A percentile compares a stretch with the other conserved stretches of the same genome.
phyloP scores from a whole-genome alignment of 768 basidiomycete species.

The Russula abietina region DNA sequence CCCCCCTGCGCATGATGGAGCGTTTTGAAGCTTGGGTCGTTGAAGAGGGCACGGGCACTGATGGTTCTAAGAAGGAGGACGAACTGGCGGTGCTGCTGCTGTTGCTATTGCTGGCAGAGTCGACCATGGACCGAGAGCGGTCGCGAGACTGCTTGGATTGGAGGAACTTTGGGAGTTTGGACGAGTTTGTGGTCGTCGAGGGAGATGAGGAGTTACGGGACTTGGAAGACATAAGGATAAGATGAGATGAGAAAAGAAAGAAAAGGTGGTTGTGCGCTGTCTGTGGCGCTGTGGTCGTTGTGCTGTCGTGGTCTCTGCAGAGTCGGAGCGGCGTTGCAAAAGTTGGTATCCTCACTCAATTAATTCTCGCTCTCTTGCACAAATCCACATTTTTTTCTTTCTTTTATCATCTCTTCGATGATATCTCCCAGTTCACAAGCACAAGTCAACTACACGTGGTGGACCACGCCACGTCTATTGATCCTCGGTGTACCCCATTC shows the following conservation, averaged over 20 bases:
- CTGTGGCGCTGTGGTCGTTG: constrained; percentile 10
- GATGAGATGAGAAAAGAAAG: not conserved
- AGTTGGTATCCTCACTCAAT: not conserved
- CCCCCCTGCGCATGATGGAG: constrained; percentile 18
- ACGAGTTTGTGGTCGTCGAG: constrained; percentile 40
- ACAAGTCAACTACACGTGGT: constrained; percentile 1
- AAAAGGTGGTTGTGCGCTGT: not conserved
- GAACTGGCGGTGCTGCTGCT: constrained; percentile 38
- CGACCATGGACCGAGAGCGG: constrained; percentile 49
- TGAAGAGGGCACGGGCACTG: not conserved
- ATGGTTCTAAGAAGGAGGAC: constrained; percentile 32
- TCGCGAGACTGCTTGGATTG: constrained; percentile 55
- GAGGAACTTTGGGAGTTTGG: constrained; percentile 63
- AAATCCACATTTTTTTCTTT: not conserved
- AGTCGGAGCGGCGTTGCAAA: constrained; percentile 11
- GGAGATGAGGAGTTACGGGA: constrained; percentile 40
- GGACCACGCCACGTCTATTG: not conserved
- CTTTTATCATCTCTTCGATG: not conserved
- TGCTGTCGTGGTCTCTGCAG: constrained; percentile 12
- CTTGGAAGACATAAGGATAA: constrained; percentile 40
- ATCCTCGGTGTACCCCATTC: constrained; percentile 5
- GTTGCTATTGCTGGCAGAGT: constrained; percentile 35
- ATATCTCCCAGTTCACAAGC: too few species aligned
- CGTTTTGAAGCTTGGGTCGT: constrained; percentile 22
- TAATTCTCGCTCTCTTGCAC: not conserved